A percentile compares a stretch with the other conserved stretches of the same genome.
Evolutionary conservation across 1,284 basidiomycete genomes (phyloP).

Genomic region (Omphalotus olearius): DNA sequence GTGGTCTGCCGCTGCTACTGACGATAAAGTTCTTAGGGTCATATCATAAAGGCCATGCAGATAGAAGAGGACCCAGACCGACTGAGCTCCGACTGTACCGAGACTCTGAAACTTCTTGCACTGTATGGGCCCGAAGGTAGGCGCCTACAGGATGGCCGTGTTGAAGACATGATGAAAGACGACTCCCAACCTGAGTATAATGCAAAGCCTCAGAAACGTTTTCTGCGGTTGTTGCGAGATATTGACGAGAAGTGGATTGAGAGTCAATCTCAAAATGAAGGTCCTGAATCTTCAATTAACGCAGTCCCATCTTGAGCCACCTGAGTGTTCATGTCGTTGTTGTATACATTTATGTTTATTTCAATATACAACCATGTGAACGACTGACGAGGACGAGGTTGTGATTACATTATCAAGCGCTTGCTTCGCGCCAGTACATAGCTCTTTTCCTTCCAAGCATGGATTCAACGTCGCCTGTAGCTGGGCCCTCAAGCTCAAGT

Average conservation of each 20-base stretch:
- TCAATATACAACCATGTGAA: too few species aligned
- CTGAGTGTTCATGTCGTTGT: too few species aligned
- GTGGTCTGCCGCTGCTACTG: conserved; percentile 1
- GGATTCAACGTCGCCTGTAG: conserved; percentile 37
- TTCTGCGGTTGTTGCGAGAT: conserved; percentile 42
- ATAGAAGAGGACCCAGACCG: conserved; percentile 18
- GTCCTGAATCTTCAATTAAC: too few species aligned
- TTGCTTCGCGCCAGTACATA: too few species aligned
- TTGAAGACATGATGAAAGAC: conserved; percentile 48
- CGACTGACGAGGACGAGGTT: too few species aligned
- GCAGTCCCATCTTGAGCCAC: too few species aligned
- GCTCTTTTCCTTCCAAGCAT: conserved; percentile 14
- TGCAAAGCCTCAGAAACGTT: conserved; percentile 41
- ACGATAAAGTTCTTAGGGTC: conserved; percentile 32
- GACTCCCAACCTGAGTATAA: conserved; percentile 30
- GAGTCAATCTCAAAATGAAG: too few species aligned
- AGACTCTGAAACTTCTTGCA: conserved; percentile 44
- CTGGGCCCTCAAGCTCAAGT: conserved; percentile 29
- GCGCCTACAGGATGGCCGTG: conserved; percentile 42
- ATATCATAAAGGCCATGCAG: conserved; percentile 45
- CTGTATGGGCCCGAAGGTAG: conserved; percentile 55
- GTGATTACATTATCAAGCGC: too few species aligned
- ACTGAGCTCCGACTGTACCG: conserved; percentile 45
- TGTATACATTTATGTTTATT: too few species aligned
- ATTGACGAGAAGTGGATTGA: conserved; percentile 30